phyloP scores from a whole-genome alignment of 345 rosid genomes.

The Camelina neglecta region DNA sequence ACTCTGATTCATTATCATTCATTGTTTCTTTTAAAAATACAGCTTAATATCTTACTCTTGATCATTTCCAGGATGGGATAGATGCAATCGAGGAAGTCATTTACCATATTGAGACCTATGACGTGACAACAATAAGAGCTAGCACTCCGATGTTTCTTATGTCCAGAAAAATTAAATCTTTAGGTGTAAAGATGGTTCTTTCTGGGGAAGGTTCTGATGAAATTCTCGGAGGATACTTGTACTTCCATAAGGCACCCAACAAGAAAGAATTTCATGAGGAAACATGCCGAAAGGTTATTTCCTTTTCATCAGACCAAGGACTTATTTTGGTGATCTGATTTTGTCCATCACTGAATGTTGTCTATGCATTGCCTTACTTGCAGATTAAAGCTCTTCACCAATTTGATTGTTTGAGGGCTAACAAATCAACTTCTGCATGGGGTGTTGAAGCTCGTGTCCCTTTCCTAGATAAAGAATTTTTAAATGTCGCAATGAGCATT shows the following conservation, averaged over 20 bases:
- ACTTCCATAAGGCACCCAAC: conserved; percentile 88
- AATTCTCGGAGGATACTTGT: conserved; percentile 81
- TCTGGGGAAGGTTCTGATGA: conserved; percentile 93
- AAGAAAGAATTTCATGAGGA: conserved; percentile 80
- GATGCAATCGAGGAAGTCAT: conserved; percentile 87
- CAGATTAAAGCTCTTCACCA: conserved; percentile 86
- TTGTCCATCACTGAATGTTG: conserved; percentile 12
- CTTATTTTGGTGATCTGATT: neutral
- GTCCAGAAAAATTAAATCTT: conserved; percentile 82
- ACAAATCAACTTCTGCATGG: conserved; percentile 85
- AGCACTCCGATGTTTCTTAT: conserved; percentile 93
- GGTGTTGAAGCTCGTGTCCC: conserved; percentile 92
- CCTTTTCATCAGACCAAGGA: neutral
- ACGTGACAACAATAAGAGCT: conserved; percentile 84
- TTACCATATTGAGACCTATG: conserved; percentile 80
- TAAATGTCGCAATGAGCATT: conserved; percentile 67
- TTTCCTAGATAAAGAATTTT: conserved; percentile 75
- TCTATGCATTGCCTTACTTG: conserved; percentile 1
- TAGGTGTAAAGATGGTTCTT: conserved; percentile 87
- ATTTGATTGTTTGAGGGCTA: conserved; percentile 87
- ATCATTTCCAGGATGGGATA: conserved; percentile 65
- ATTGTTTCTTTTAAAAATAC: neutral
- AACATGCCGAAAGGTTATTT: conserved; percentile 73
- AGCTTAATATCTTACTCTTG: conserved; percentile 15
- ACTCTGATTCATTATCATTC: conserved; percentile 9